A percentile compares a stretch with the other conserved stretches of the same genome.
phyloP scores from a whole-genome alignment of 1,139 yeast species.

The Suhomyces maxii region DNA sequence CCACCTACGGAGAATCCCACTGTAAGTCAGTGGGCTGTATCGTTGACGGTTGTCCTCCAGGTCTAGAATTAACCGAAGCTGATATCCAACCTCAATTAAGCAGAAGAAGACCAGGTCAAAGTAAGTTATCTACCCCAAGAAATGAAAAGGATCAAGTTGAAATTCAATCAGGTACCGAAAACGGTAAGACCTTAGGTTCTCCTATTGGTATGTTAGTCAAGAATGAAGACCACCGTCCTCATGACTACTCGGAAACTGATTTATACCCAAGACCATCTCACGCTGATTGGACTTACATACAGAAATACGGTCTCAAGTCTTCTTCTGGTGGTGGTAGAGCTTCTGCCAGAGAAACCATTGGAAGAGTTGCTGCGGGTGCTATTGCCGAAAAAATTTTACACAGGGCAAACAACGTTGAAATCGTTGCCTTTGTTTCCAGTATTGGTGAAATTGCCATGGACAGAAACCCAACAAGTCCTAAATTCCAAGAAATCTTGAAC shows the following conservation, averaged over 20 bases:
- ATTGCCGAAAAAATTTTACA: conserved; percentile 88
- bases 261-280: conserved; percentile 96
- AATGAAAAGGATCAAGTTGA: conserved; percentile 90
- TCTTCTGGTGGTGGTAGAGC: conserved; percentile 98
- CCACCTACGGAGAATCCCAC: conserved; percentile 98
- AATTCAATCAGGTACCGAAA: conserved; percentile 93
- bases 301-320: conserved; percentile 89
- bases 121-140: conserved; percentile 89
- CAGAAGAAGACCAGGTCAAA: conserved; percentile 97
- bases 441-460: conserved; percentile 80
- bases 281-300: conserved; percentile 91
- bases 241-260: conserved; percentile 93
- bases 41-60: conserved; percentile 98
- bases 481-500: conserved; percentile 64
- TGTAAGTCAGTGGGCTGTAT: conserved; percentile 98
- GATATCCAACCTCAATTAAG: conserved; percentile 95
- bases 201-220: conserved; percentile 92
- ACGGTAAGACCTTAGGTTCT: conserved; percentile 87
- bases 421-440: conserved; percentile 92
- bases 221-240: conserved; percentile 95
- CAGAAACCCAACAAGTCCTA: conserved; percentile 64
- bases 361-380: conserved; percentile 98
- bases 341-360: conserved; percentile 96
- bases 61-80: conserved; percentile 75
- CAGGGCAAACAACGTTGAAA: conserved; percentile 81